Percentiles rank a stretch among this genome's conserved stretches.
Evolutionary conservation across 1,139 yeast genomes (phyloP).

Genomic region (Sugiyamaella novakii): DNA sequence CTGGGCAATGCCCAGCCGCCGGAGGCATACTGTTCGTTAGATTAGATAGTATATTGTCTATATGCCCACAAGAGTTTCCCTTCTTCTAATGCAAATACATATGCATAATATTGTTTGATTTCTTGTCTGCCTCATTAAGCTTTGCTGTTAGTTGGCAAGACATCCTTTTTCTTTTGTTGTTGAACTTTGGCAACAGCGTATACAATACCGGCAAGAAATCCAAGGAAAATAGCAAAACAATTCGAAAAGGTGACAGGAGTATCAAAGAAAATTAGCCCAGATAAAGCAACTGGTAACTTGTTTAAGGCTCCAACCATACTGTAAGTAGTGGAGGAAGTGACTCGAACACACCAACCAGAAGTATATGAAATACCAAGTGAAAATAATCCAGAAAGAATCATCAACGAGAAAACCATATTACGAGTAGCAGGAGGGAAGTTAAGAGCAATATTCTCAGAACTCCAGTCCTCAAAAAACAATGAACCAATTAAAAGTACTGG

Average conservation of each 20-base stretch:
- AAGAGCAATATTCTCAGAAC: constrained; percentile 65
- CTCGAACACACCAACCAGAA: constrained; percentile 99
- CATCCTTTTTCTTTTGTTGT: constrained; percentile 57
- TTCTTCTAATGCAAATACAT: neutral
- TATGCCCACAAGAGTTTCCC: neutral
- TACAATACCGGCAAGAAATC: constrained; percentile 91
- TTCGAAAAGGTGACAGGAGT: constrained; percentile 94
- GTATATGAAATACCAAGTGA: constrained; percentile 97
- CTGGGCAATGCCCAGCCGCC: neutral
- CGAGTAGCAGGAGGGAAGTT: constrained; percentile 80
- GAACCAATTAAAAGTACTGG: constrained; percentile 83
- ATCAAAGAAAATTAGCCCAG: constrained; percentile 91
- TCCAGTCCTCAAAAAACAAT: constrained; percentile 88
- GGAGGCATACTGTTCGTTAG: constrained; percentile 1
- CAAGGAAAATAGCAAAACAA: constrained; percentile 84
- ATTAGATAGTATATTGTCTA: too few relatives aligned
- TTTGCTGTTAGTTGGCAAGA: constrained; percentile 38
- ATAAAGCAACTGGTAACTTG: constrained; percentile 94
- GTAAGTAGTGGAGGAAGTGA: constrained; percentile 95
- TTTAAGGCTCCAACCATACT: constrained; percentile 99
- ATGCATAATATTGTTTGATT: neutral
- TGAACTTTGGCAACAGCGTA: constrained; percentile 89
- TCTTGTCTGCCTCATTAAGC: constrained; percentile 18
- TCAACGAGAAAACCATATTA: constrained; percentile 68
- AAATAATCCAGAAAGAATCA: constrained; percentile 90